Base-by-base conservation (phyloP, 2,329 filamentous ascomycete species). In the Blumeriella jaapii region DNA sequence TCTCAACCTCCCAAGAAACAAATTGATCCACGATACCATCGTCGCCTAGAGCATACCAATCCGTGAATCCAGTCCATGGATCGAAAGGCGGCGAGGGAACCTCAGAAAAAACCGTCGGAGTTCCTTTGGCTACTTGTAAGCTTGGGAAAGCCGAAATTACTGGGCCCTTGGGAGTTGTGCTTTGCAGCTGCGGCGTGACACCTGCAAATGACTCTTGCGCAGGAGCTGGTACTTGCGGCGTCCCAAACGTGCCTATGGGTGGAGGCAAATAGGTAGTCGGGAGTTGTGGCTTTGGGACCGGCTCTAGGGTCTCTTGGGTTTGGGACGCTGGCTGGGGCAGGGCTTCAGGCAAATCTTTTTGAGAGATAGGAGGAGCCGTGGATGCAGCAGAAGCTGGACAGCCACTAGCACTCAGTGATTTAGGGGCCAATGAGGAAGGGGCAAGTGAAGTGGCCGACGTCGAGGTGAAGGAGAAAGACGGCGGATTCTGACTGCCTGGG, bases 21-120 rank as follows among this genome's bases (percentile, higher is more conserved):
- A 57, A 57, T 20, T 58, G 50, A 13, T 57, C 54, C 10, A 58
- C 18, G n/a, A 58, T 35, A 8, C 55, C 55, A 19, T 48, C 47
- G 13, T 49, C 41, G 2, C 53, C 55, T 5, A 50, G 33, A 6
- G 42, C 29, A 28, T 50, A 26, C 55, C 55, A 57, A 15, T 52
- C 34, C 11, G 50, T 30, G n/a, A 38, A 18, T 5, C 33, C 33
- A 17, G 26, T 18, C 18, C 27, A 35, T 10, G 18, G 27, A 13
- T 35, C 33, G 13, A 28, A 29, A 24, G 25, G 25, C 10, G 19
- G 19, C 11, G 25, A 5, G 11, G 31, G 17, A 5, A 22, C 27
- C 12, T 16, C 18, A n/a, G 11, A 17, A 8, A n/a, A 23, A 17
- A 14, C 18, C 9, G 15, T 23, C 18, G n/a, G 24, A 23, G 12